Base-by-base conservation (phyloP, 306 rosid species). In the Trifolium subterraneum region DNA sequence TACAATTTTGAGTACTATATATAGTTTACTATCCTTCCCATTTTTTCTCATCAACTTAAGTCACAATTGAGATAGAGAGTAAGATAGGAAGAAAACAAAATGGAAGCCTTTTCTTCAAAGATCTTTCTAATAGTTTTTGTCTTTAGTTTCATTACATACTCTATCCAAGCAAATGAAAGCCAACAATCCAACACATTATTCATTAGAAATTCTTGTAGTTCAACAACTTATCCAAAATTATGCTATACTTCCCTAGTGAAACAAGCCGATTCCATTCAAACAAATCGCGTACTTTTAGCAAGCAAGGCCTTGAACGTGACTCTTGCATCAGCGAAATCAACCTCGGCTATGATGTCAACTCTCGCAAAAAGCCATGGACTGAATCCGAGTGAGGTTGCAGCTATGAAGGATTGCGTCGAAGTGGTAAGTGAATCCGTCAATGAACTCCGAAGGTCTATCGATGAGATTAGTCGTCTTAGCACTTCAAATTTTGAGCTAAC, bases 341-440 rank as follows among this genome's bases (percentile, higher is more conserved):
- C 98, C 15, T 64, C 89, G 0, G 9, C 33, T 19, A 14, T 56
- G 71, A 86, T 90, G 51, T 45, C 70, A 6, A 52, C 45, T 0
- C 71, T 93, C 15, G 78, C 86, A 0, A 83, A 77, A 69, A 62
- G 76, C 10, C 81, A 6, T 0, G 87, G 87, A 0, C 1, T 89
- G 68, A 81, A 70, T 22, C 85, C 85, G 0, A 78, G 72, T 52
- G 91, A 83, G 80, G 79, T 48, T 2, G 87, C 81, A 0, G 97
- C 97, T 2, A 84, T 91, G 84, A 83, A 64, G 23, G 98, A 91
- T 78, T 93, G 98, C 1, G 56, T 93, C 19, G 96, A 93, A 73
- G 89, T 50, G 72, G 68, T 93, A 18, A 19, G 86, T 0, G 91
- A 87, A 59, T 61, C 98, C 0, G 89, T 93, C 27, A 85, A 89